Evolutionary conservation across 148 eudicot species (phyloP).

Genomic region (Camellia granthamiana): DNA sequence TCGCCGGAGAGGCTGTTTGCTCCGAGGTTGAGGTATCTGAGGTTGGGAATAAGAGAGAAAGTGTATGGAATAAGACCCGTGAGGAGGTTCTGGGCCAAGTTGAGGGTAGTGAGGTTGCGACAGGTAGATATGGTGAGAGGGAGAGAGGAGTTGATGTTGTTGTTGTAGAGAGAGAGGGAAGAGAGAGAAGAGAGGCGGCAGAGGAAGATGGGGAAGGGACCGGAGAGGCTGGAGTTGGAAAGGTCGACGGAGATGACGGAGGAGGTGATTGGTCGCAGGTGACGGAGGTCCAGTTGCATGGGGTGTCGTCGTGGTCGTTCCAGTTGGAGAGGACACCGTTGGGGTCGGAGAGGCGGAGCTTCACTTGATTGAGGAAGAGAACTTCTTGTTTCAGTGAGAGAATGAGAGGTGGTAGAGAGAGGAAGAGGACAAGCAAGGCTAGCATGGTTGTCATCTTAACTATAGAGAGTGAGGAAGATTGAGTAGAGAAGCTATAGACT

Average conservation of each 20-base stretch:
- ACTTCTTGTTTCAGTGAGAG: constrained; percentile 37
- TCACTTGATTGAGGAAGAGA: constrained; percentile 17
- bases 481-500: no score
- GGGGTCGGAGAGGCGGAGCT: constrained; percentile 25
- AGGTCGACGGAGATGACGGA: constrained; percentile 28
- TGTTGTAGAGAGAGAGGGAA: constrained; percentile 28
- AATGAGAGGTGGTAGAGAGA: not conserved
- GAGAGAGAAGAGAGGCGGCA: constrained; percentile 11
- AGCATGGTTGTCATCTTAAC: no score
- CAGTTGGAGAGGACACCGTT: constrained; percentile 21
- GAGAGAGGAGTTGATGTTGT: constrained; percentile 31
- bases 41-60: constrained; percentile 21
- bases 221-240: constrained; percentile 25
- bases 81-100: constrained; percentile 29
- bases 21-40: constrained; percentile 23
- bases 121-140: constrained; percentile 28
- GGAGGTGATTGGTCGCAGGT: constrained; percentile 20
- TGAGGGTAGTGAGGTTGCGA: constrained; percentile 21
- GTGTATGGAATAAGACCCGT: constrained; percentile 31
- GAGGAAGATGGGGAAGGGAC: constrained; percentile 35
- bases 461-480: no score
- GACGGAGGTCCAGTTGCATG: constrained; percentile 49
- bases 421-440: not conserved
- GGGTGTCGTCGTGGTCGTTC: constrained; percentile 30
- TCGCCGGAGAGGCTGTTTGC: constrained; percentile 33